Evolutionary conservation across 208 protist genomes (phyloP).

Genomic region (Wallacemonas rigidus): DNA sequence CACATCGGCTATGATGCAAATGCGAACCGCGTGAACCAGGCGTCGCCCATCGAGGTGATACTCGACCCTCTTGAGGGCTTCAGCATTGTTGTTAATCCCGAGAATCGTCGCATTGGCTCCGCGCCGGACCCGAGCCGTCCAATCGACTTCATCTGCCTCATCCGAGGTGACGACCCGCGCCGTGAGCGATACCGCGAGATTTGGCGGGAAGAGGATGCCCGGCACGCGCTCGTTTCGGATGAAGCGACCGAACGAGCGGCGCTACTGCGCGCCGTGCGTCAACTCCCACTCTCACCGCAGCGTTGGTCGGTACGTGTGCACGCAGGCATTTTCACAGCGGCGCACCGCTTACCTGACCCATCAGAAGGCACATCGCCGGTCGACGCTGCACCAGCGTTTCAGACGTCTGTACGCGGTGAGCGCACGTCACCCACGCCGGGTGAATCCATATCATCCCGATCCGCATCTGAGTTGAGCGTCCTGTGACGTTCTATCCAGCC

Average conservation of each 20-base stretch:
- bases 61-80: background rate
- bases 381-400: too few relatives aligned
- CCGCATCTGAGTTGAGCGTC: too few relatives aligned
- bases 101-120: background rate
- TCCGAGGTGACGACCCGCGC: slow-evolving; percentile 5
- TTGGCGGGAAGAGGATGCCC: slow-evolving; percentile 1
- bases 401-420: too few relatives aligned
- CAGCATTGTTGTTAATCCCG: slow-evolving; percentile 6
- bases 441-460: too few relatives aligned
- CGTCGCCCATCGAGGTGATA: slow-evolving; percentile 1
- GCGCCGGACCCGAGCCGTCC: background rate
- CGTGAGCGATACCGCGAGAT: background rate
- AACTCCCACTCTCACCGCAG: too few relatives aligned
- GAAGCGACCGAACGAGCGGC: background rate
- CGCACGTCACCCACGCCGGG: too few relatives aligned
- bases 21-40: background rate
- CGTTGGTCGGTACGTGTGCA: too few relatives aligned
- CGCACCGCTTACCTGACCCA: too few relatives aligned
- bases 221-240: background rate
- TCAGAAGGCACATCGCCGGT: too few relatives aligned
- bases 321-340: too few relatives aligned
- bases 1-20: background rate
- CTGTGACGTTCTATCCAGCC: too few relatives aligned
- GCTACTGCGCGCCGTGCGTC: background rate
- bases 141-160: slow-evolving; percentile 6